phyloP scores from a whole-genome alignment of 164 flowering plant genomes.

The Stephania cephalantha region DNA sequence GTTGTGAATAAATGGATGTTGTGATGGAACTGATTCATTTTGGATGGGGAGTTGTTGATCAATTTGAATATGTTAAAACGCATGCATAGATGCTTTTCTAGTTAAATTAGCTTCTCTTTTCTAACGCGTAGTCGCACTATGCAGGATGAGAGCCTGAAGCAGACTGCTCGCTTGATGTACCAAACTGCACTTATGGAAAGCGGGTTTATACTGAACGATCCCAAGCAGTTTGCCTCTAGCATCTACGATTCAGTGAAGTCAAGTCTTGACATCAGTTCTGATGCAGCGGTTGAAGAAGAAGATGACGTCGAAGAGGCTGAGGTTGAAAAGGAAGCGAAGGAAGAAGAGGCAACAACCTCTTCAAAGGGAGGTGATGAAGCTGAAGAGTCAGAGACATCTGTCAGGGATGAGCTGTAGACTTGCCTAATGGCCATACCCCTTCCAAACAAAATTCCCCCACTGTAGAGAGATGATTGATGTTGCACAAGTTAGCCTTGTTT shows the following conservation, averaged over 20 bases:
- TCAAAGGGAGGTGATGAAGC: conserved; percentile 19
- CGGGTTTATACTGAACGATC: conserved; percentile 67
- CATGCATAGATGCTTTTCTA: not conserved
- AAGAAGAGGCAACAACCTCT: conserved; percentile 25
- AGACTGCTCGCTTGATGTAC: conserved; percentile 79
- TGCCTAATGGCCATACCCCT: not conserved
- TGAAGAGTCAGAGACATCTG: conserved; percentile 19
- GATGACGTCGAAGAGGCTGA: conserved; percentile 53
- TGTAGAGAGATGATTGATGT: not conserved
- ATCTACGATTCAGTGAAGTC: conserved; percentile 74
- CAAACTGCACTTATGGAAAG: conserved; percentile 95
- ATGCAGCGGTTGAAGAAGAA: conserved; percentile 72
- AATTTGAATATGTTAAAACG: too few species aligned
- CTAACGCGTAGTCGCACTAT: not conserved
- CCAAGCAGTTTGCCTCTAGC: conserved; percentile 80
- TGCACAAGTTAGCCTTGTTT: not conserved
- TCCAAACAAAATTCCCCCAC: not conserved
- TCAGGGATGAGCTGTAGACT: conserved; percentile 68
- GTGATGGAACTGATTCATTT: not conserved
- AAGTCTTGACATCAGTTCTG: conserved; percentile 68
- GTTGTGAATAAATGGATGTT: not conserved
- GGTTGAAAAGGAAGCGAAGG: conserved; percentile 23
- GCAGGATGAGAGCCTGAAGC: conserved; percentile 71
- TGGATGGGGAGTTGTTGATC: not conserved
- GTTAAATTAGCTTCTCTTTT: not conserved